These are phyloP conservation scores for Chlamydomonas schloesseri DNA, from an alignment of 139 green algal species.

Conservation along the genomic window DNA sequence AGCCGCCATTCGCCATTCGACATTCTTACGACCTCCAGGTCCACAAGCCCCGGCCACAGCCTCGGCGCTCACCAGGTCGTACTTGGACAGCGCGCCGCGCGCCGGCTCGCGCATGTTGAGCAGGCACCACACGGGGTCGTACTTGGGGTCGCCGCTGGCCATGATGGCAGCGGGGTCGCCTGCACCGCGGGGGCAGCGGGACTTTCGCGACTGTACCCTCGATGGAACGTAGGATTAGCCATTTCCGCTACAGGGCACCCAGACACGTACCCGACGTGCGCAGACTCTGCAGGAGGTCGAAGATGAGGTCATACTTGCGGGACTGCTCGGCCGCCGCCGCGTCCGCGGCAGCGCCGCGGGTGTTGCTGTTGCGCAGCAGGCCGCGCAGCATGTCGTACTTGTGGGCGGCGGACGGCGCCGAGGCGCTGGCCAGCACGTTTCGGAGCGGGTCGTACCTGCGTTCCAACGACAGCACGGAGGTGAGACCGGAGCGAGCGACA, in stretches of 20 bases:
- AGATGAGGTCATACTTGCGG: conserved; percentile 34
- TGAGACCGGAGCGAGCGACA: too few species aligned
- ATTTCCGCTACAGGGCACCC: too few species aligned
- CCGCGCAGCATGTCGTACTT: conserved; percentile 45
- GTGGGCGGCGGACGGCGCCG: neutral
- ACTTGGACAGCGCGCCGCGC: conserved; percentile 10
- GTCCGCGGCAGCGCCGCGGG: neutral
- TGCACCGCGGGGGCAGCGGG: neutral
- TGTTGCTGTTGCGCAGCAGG: conserved; percentile 3
- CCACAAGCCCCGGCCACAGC: too few species aligned
- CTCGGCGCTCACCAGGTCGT: conserved; percentile 16
- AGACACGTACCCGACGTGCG: conserved; percentile 17
- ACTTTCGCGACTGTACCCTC: neutral
- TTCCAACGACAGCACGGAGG: too few species aligned
- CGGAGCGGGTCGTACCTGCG: conserved; percentile 37
- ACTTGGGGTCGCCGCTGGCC: conserved; percentile 31
- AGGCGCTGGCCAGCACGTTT: neutral
- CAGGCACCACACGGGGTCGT: conserved; percentile 43
- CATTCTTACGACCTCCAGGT: too few species aligned
- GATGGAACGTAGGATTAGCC: neutral
- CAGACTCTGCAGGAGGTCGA: conserved; percentile 35
- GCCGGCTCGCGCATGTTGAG: conserved; percentile 14
- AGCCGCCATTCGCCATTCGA: too few species aligned
- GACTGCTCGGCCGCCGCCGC: neutral
- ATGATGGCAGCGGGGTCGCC: conserved; percentile 35